Conservation (phyloP, 1,284 basidiomycete genomes). For the Taiwanofungus camphoratus region DNA sequence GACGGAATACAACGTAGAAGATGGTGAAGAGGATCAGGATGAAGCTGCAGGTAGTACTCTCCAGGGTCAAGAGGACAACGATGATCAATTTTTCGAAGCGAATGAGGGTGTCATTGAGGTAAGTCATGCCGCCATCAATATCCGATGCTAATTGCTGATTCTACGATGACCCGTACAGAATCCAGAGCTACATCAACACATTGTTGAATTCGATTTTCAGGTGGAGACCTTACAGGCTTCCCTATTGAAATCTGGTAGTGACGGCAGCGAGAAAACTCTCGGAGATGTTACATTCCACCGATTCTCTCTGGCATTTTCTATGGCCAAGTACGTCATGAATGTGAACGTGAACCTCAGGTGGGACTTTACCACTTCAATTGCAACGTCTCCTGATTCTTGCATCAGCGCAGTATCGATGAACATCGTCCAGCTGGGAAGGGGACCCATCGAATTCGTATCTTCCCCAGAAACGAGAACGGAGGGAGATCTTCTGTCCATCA, state of each 20-base stretch:
- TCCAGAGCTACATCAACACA: slow-evolving; percentile 71
- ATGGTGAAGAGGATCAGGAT: slow-evolving; percentile 44
- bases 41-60: slow-evolving; percentile 29
- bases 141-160: neutral
- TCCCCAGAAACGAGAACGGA: slow-evolving; percentile 50
- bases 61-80: slow-evolving; percentile 27
- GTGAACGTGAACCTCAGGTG: slow-evolving; percentile 83
- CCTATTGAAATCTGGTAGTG: slow-evolving; percentile 64
- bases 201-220: slow-evolving; percentile 85
- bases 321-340: slow-evolving; percentile 84
- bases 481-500: slow-evolving; percentile 79
- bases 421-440: slow-evolving; percentile 57
- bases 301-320: slow-evolving; percentile 71
- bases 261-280: slow-evolving; percentile 64
- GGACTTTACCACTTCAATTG: slow-evolving; percentile 19
- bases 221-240: slow-evolving; percentile 87
- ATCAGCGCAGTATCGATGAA: slow-evolving; percentile 64
- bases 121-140: slow-evolving; percentile 18
- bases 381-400: neutral
- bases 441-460: slow-evolving; percentile 71
- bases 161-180: slow-evolving; percentile 31
- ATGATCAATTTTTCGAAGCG: slow-evolving; percentile 74
- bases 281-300: slow-evolving; percentile 80
- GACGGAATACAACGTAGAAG: slow-evolving; percentile 68
- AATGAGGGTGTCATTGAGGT: slow-evolving; percentile 60